phyloP scores from a whole-genome alignment of 768 basidiomycete genomes.

The Inosperma sp. region DNA sequence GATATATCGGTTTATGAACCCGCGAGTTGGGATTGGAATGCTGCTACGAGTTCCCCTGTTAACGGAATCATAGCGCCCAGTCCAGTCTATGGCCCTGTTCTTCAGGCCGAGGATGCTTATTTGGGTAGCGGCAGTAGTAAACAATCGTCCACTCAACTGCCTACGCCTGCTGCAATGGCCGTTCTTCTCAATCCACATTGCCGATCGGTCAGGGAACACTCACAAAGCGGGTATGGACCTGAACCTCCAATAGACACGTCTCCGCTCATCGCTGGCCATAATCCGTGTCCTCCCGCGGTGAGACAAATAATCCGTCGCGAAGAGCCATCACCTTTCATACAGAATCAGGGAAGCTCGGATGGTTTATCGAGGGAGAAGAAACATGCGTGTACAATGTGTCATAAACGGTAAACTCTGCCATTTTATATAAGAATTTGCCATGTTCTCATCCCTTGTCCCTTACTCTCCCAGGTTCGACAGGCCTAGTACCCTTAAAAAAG shows the following conservation, averaged over 20 bases:
- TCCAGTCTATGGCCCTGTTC: conserved; percentile 25
- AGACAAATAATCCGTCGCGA: conserved; percentile 19
- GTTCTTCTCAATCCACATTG: conserved; percentile 37
- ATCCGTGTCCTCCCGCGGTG: conserved; percentile 12
- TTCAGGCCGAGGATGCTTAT: conserved; percentile 26
- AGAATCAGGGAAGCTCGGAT: conserved; percentile 24
- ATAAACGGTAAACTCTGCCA: conserved; percentile 54
- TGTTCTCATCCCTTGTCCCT: conserved; percentile 17
- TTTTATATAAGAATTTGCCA: conserved; percentile 19
- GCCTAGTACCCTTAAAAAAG: conserved; percentile 73
- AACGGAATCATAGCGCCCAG: conserved; percentile 32
- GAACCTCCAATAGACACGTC: conserved; percentile 20
- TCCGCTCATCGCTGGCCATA: conserved; percentile 14
- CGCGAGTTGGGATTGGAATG: conserved; percentile 27
- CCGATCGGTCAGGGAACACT: conserved; percentile 28
- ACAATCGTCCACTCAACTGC: conserved; percentile 38
- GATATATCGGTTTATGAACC: conserved; percentile 35
- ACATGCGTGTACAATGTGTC: conserved; percentile 80
- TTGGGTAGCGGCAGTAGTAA: conserved; percentile 25
- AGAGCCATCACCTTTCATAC: conserved; percentile 20
- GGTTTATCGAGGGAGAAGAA: conserved; percentile 58
- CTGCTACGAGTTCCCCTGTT: conserved; percentile 15
- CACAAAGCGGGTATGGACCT: conserved; percentile 20
- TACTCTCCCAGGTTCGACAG: conserved; percentile 44
- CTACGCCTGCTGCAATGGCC: conserved; percentile 47